Evolutionary conservation across 2,329 filamentous ascomycete genomes (phyloP), one percentile per base, ranked within the genome.

Genomic region (Dactylellina haptotyla): DNA sequence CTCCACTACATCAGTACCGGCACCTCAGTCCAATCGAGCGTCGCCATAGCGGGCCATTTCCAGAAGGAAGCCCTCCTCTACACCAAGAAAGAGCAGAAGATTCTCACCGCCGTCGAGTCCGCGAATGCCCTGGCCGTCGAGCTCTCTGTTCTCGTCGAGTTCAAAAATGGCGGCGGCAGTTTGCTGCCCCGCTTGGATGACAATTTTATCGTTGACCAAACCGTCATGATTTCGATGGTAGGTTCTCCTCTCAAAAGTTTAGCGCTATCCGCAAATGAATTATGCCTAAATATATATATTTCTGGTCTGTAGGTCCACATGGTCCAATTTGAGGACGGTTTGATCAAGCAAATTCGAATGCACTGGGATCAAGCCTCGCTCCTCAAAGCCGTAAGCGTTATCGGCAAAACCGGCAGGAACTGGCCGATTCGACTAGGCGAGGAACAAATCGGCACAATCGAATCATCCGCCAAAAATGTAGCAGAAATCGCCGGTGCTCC

Each of bases 321-420:
- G 76, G 93, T 99, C 76, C 87, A 88, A 67, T 97, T 97, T 82
- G 87, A 96, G 81, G 82, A 89, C 50, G 87, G 88, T 80, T 93
- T 92, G 83, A 97, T 99, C 80, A 81, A 86, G 71, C 92, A 95
- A 81, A 91, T 98, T 76, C 91, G 94, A 77, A 87, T 94, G 77
- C 92, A 90, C 80, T 99, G 95, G 95, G 95, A 99, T 80, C 95
- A 99, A 82, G 93, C 89, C 74, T 90, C 92, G 61, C 87, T 99
- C 41, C 87, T 99, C 77, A 98, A 95, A 83, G 90, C 96, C 81
- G 86, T 97, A 76, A 93, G 97, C 75, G 89, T 97, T 65, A 98
- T 99, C 81, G 94, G 95, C 78, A 90, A 89, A 80, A 89, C 90
- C 61, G 92, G 91, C 65, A 91, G 90, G 80, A 96, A 95, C 82